These are phyloP conservation scores for Neocallimastix lanati DNA, from an alignment of 192 early-diverging fungal species.

Conservation along the genomic window DNA sequence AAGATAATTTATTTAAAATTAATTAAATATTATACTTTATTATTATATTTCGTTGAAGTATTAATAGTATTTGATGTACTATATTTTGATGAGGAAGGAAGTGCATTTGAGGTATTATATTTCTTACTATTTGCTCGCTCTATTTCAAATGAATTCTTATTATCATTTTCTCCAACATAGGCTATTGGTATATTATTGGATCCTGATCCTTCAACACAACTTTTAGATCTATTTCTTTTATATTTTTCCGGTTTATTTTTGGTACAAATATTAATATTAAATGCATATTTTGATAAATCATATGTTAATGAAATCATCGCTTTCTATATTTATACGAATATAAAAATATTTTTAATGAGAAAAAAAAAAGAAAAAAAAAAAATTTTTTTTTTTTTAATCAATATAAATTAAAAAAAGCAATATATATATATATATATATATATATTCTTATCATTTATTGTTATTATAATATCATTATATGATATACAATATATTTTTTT, in stretches of 20 bases:
- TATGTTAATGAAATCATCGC: neutral
- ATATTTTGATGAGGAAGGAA: neutral
- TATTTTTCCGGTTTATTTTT: neutral
- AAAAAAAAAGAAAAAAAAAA: too few species aligned
- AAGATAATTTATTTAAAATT: too few species aligned
- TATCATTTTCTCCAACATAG: neutral
- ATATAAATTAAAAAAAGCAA: too few species aligned
- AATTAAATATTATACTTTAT: too few species aligned
- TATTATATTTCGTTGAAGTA: neutral
- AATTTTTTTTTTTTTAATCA: too few species aligned
- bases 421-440: too few species aligned
- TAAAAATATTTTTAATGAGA: too few species aligned
- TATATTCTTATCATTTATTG: too few species aligned
- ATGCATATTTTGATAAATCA: neutral
- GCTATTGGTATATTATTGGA: neutral
- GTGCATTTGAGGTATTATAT: too few species aligned
- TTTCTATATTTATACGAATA: neutral
- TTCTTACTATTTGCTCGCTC: neutral
- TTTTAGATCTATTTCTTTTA: neutral
- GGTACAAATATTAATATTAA: neutral
- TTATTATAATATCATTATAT: too few species aligned
- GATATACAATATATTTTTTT: too few species aligned
- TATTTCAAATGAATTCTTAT: neutral
- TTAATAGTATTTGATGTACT: neutral
- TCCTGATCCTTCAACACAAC: neutral